Conservation (phyloP, 257 asterid genomes). For the Cinchona pubescens region DNA sequence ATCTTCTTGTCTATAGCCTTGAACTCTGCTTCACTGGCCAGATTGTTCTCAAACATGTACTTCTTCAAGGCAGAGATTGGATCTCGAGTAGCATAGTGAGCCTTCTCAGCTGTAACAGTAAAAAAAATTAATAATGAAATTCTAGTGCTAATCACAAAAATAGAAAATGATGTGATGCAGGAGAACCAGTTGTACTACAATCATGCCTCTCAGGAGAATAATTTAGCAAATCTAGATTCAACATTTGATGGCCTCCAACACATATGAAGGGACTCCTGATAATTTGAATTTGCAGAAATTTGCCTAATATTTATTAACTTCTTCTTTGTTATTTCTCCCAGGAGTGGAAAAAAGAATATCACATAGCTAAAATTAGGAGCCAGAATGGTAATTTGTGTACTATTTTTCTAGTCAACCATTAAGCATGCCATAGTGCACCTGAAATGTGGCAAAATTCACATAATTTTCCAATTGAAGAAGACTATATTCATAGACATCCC, state of each 20-base stretch:
- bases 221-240: neutral
- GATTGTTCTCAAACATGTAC: constrained; percentile 64
- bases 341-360: too few relatives aligned
- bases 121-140: constrained; percentile 7
- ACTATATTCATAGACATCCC: neutral
- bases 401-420: neutral
- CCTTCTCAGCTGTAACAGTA: constrained; percentile 85
- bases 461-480: neutral
- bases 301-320: neutral
- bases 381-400: neutral
- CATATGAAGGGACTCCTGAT: neutral
- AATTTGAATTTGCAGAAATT: neutral
- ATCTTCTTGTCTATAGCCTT: constrained; percentile 83
- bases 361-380: neutral
- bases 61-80: constrained; percentile 77
- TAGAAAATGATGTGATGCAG: neutral
- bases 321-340: too few relatives aligned
- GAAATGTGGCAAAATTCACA: neutral
- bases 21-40: constrained; percentile 71
- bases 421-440: neutral
- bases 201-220: neutral
- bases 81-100: constrained; percentile 80
- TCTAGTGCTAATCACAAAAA: neutral
- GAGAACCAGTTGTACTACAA: neutral
- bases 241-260: neutral